Evolutionary conservation across 2,329 filamentous ascomycete species (phyloP).

Genomic region (Fusarium azukiicola): DNA sequence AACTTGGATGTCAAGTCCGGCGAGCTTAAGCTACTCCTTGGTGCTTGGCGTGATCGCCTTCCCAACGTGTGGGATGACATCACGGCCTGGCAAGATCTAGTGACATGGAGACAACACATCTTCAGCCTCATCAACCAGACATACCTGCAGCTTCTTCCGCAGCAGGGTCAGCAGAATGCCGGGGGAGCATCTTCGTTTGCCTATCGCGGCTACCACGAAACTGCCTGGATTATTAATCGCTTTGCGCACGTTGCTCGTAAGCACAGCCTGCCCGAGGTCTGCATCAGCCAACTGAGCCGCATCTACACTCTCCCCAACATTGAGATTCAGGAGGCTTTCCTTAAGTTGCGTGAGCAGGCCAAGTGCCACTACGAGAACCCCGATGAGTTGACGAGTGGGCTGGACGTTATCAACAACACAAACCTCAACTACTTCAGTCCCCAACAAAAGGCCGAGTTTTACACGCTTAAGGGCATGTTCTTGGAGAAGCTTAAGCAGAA

Average conservation of each 20-base stretch:
- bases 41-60: constrained; percentile 96
- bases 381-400: constrained; percentile 92
- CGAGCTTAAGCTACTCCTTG: constrained; percentile 95
- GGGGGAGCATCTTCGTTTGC: constrained; percentile 94
- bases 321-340: constrained; percentile 99
- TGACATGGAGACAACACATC: constrained; percentile 99
- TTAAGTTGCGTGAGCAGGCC: constrained; percentile 98
- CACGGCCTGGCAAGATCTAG: constrained; percentile 98
- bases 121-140: constrained; percentile 98
- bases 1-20: constrained; percentile 98
- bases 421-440: constrained; percentile 99
- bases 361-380: constrained; percentile 99
- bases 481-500: constrained; percentile 95
- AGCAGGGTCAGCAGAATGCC: constrained; percentile 86
- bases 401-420: constrained; percentile 99
- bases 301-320: constrained; percentile 99
- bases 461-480: constrained; percentile 99
- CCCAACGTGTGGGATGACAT: constrained; percentile 99
- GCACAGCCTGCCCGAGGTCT: constrained; percentile 97
- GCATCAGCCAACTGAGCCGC: constrained; percentile 96
- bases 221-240: constrained; percentile 99
- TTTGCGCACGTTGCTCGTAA: constrained; percentile 99
- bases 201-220: constrained; percentile 98
- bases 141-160: constrained; percentile 92
- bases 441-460: constrained; percentile 99